Evolutionary conservation across 177 flowering plant genomes (phyloP), one percentile per base, ranked within the genome.

Genomic region (Tripterygium wilfordii): DNA sequence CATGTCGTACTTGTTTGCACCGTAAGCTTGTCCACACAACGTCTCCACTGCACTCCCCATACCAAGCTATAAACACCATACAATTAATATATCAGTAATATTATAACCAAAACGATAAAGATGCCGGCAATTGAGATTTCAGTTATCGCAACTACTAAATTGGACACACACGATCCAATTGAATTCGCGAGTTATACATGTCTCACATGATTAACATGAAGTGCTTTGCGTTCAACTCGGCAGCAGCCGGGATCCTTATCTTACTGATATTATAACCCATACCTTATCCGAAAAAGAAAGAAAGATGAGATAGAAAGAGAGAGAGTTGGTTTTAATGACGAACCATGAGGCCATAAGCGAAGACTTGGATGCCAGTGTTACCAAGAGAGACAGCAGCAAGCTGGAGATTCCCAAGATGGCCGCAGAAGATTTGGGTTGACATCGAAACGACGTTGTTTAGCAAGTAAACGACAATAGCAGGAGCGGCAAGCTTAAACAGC

Each of bases 371-470:
- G 49, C 96, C 96, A 31, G 58, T 74, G 63, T 85, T 90, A 36
- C 92, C 96, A 6, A 90, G 85, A 19, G 89, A 71, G 24, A 89
- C 69, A 16, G 95, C 98, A 30, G 98, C 96, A 18, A 88, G 88
- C 50, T 79, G 81, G 29, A 79, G 91, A 37, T 81, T 83, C 26
- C 96, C 95, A n/a, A 90, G 87, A 50, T 90, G 97, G 54, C 97
- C 97, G 48, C 71, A 73, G 58, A 84, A 80, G 59, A 84, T 79
- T 28, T 71, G 87, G 15, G 98, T 81, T 58, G 89, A 77, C 74
- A 80, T 72, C 42, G 87, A 84, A 42, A 60, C 76, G 35, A 77
- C 54, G 37, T 82, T 78, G 54, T 81, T 87, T 32, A 90, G 54
- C 68, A 87, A 39, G 62, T 84, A 90, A 1, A 82, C 88, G 2